Percentiles rank a stretch among this genome's conserved stretches.
phyloP scores from a whole-genome alignment of 495 filamentous ascomycete species.

The Hypoxylon trugodes region DNA sequence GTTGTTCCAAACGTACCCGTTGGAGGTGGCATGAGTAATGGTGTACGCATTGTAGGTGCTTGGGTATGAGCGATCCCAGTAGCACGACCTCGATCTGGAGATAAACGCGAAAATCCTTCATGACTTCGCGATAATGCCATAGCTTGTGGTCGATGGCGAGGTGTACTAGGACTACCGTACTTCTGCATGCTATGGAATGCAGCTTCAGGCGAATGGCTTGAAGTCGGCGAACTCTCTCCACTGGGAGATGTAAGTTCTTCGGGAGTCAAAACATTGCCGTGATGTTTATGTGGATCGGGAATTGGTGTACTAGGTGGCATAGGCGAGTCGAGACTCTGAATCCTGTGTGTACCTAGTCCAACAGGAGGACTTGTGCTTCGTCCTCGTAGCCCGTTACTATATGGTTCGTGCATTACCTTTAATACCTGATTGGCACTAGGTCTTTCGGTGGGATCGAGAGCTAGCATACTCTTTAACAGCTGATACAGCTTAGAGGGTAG shows the following conservation, averaged over 20 bases:
- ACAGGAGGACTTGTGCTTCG: slow-evolving; percentile 48
- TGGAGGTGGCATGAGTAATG: slow-evolving; percentile 69
- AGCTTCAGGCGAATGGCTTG: slow-evolving; percentile 40
- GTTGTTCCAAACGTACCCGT: slow-evolving; percentile 49
- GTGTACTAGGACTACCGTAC: slow-evolving; percentile 38
- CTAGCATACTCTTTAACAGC: slow-evolving; percentile 80
- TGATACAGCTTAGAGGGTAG: slow-evolving; percentile 87
- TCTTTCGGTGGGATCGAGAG: slow-evolving; percentile 76
- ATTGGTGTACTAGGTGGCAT: slow-evolving; percentile 54
- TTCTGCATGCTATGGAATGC: slow-evolving; percentile 43
- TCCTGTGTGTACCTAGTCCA: slow-evolving; percentile 56
- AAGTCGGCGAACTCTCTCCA: slow-evolving; percentile 43
- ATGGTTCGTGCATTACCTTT: slow-evolving; percentile 73
- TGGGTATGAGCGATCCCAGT: slow-evolving; percentile 39
- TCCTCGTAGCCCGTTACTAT: slow-evolving; percentile 48
- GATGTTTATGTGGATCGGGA: slow-evolving; percentile 52
- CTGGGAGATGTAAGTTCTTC: slow-evolving; percentile 45
- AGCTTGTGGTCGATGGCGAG: slow-evolving; percentile 45
- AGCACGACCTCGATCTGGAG: slow-evolving; percentile 24
- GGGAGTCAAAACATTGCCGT: slow-evolving; percentile 19
- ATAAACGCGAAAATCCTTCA: slow-evolving; percentile 42
- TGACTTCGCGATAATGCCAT: slow-evolving; percentile 48
- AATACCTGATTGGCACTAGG: slow-evolving; percentile 90
- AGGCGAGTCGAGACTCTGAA: slow-evolving; percentile 66
- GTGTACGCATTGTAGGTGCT: slow-evolving; percentile 48